phyloP scores from a whole-genome alignment of 2,329 filamentous ascomycete species.

The Clarireedia hainanense region DNA sequence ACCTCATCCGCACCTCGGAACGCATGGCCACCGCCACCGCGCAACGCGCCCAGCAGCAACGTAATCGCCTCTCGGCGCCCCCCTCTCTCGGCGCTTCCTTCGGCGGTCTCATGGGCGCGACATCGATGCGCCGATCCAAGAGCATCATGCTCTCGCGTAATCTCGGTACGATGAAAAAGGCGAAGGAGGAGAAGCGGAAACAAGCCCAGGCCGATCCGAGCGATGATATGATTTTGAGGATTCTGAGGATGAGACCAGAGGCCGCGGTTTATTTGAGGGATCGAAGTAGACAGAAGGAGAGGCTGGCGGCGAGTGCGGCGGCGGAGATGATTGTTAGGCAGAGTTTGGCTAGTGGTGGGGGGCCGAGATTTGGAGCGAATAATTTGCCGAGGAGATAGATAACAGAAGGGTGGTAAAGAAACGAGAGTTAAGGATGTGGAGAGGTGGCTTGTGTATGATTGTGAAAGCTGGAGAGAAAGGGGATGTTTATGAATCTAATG shows the following conservation, averaged over 20 bases:
- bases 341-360: conserved; percentile 59
- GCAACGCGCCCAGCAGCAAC: conserved; percentile 64
- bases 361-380: conserved; percentile 29
- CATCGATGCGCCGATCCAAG: conserved; percentile 58
- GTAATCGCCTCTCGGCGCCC: conserved; percentile 65
- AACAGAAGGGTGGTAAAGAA: neutral
- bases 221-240: conserved; percentile 96
- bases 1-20: conserved; percentile 89
- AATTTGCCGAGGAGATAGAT: conserved; percentile 26
- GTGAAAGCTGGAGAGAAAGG: no score
- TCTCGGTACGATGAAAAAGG: conserved; percentile 89
- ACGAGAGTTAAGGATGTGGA: no score
- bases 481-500: no score
- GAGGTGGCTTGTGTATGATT: no score
- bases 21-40: conserved; percentile 86
- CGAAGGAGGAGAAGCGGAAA: conserved; percentile 91
- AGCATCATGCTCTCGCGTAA: conserved; percentile 93
- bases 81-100: conserved; percentile 45
- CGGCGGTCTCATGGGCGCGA: conserved; percentile 57
- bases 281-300: conserved; percentile 85
- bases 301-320: conserved; percentile 80
- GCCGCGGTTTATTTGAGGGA: conserved; percentile 82
- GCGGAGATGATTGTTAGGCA: conserved; percentile 93
- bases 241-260: conserved; percentile 90
- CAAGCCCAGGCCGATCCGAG: conserved; percentile 94